A percentile compares a stretch with the other conserved stretches of the same genome.
Conservation (phyloP, 2,329 filamentous ascomycete species). For the Penicillium sp. region DNA sequence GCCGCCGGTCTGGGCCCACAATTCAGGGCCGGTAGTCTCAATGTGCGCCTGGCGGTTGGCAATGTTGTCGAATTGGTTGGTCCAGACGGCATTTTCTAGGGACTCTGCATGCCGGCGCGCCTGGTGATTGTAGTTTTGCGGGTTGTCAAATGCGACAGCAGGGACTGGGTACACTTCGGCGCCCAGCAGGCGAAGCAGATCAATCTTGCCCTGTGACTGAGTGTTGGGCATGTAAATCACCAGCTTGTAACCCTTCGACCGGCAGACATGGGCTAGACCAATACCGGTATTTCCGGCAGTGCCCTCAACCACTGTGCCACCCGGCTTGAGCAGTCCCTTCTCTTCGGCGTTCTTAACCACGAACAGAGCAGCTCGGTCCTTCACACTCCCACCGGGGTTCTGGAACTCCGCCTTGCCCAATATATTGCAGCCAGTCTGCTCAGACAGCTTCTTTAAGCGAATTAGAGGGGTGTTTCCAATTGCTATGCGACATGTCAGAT, state of each 20-base stretch:
- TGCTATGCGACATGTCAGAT: conserved; percentile 53
- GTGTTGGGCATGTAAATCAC: conserved; percentile 99
- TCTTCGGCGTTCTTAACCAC: conserved; percentile 93
- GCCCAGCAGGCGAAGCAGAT: conserved; percentile 82
- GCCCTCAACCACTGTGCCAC: conserved; percentile 93
- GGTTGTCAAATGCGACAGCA: conserved; percentile 91
- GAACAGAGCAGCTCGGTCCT: conserved; percentile 92
- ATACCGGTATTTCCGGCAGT: conserved; percentile 98
- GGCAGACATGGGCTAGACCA: conserved; percentile 93
- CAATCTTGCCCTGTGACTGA: conserved; percentile 96
- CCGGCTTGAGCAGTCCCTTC: conserved; percentile 73
- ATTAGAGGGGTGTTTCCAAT: conserved; percentile 98
- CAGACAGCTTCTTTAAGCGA: conserved; percentile 80
- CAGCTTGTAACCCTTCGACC: conserved; percentile 84
- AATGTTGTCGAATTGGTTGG: conserved; percentile 96
- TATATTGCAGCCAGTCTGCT: conserved; percentile 87
- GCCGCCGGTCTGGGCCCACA: conserved; percentile 87
- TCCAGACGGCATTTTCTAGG: conserved; percentile 90
- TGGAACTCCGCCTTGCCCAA: conserved; percentile 98
- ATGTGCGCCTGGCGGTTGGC: conserved; percentile 93
- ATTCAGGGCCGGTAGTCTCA: conserved; percentile 95
- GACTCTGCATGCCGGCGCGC: conserved; percentile 83
- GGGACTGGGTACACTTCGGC: conserved; percentile 96
- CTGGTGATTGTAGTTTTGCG: conserved; percentile 97
- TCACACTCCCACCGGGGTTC: conserved; percentile 94